Conservation (phyloP, 2,329 filamentous ascomycete species). For the Xylaria digitata region DNA sequence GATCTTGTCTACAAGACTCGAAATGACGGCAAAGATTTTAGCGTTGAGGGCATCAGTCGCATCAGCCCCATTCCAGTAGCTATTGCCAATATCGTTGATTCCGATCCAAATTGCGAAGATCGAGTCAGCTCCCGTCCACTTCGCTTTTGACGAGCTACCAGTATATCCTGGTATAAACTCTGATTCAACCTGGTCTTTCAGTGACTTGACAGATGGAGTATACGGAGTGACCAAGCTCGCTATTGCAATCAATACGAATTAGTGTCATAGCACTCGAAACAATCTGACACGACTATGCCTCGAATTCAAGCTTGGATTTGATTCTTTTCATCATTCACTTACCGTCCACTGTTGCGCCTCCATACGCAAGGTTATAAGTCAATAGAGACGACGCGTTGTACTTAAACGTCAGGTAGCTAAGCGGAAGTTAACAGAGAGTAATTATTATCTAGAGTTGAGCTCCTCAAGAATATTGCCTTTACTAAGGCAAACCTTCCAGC, state of each 20-base stretch:
- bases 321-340: conserved; percentile 1
- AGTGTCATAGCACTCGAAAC: neutral
- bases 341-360: conserved; percentile 65
- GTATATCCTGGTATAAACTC: conserved; percentile 57
- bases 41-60: conserved; percentile 51
- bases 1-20: conserved; percentile 56
- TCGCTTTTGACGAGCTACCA: conserved; percentile 49
- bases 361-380: conserved; percentile 65
- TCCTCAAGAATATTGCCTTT: neutral
- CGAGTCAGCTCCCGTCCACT: conserved; percentile 53
- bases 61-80: conserved; percentile 52
- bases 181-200: conserved; percentile 62
- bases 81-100: conserved; percentile 66
- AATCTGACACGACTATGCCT: too few species aligned
- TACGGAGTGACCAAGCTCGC: conserved; percentile 62
- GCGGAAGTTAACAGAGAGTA: neutral
- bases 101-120: conserved; percentile 65
- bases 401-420: conserved; percentile 58
- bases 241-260: conserved; percentile 17
- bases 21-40: conserved; percentile 58
- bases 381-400: conserved; percentile 60
- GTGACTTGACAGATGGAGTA: conserved; percentile 57
- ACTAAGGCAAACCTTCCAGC: neutral
- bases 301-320: neutral
- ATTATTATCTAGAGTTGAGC: neutral